These are phyloP conservation scores for Umbelopsis vinacea DNA, from an alignment of 192 early-diverging fungal species.

Conservation along the genomic window DNA sequence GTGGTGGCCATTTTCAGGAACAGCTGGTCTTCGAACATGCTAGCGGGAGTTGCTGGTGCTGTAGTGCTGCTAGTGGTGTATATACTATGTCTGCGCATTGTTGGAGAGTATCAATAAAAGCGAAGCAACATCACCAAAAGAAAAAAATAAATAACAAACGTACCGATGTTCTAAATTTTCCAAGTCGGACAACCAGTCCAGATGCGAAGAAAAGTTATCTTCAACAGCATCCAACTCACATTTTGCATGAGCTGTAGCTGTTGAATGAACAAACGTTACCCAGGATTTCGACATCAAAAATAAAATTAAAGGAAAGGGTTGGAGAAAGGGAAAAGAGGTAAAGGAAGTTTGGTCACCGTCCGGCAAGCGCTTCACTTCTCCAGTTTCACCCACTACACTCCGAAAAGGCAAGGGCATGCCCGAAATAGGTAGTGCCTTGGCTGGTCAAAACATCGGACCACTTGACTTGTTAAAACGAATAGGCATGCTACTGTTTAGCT, in stretches of 20 bases:
- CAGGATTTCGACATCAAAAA: constrained; percentile 9
- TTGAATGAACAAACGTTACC: constrained; percentile 3
- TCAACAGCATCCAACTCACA: constrained; percentile 8
- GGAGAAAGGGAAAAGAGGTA: neutral
- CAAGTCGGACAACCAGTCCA: constrained; percentile 17
- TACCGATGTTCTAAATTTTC: constrained; percentile 18
- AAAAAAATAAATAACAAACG: constrained; percentile 16
- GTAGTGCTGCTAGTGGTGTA: too few relatives aligned
- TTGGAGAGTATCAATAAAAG: too few relatives aligned
- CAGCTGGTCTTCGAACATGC: neutral
- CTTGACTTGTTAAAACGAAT: neutral
- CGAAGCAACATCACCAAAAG: neutral
- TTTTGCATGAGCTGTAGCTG: constrained; percentile 4
- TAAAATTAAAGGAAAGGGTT: neutral
- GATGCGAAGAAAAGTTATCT: constrained; percentile 5
- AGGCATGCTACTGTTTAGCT: neutral
- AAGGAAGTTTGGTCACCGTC: neutral
- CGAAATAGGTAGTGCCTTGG: constrained; percentile 1
- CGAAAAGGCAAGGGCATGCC: constrained; percentile 9
- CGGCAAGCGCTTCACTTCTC: constrained; percentile 6
- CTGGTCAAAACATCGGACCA: constrained; percentile 17
- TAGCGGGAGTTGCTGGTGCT: neutral
- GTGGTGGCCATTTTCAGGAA: neutral
- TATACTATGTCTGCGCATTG: too few relatives aligned
- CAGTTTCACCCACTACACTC: constrained; percentile 18